Base-by-base conservation (phyloP, 83 land plant genomes). In the Diphasiastrum complanatum region DNA sequence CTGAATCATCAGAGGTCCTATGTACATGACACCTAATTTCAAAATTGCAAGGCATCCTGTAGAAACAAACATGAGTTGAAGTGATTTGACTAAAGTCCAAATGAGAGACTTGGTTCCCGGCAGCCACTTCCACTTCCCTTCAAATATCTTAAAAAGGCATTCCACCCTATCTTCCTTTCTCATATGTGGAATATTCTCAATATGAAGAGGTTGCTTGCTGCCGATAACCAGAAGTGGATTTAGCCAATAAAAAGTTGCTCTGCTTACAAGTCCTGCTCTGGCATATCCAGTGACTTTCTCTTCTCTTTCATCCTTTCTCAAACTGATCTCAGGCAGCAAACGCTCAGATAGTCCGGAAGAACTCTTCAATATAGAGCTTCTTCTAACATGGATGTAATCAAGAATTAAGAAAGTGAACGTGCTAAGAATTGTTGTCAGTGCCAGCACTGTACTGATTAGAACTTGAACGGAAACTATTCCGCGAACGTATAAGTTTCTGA, bases 1-100 rank as follows among this genome's bases (percentile, higher is more conserved):
- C 33, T 54, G 16, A 14, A 54, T 54, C 29, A 54, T 25, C n/a
- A 54, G 6, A 4, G 58, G 58, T 5, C 33, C 58, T 18, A 54
- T 33, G 58, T 26, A 54, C 58, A 54, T 54, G 4, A 54, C 58
- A 11, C 25, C 4, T 10, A 54, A 10, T 33, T 54, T 54, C 6
- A 30, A 4, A 6, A 54, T 4, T 14, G n/a, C 6, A 4, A 54
- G 58, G n/a, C 24, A 28, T 14, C 58, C 58, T 26, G 58, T 54
- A 25, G 29, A 54, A 26, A n/a, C 33, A 14, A 54, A 11, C 33
- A 4, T 18, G 4, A 4, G 16, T 6, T 33, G n/a, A 33, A 18
- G 33, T 18, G 51, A 48, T 6, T 48, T 6, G 5, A 48, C 18
- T 6, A 48, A 18, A 18, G 51, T 24, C 51, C n/a, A 48, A 6